Percentiles rank a stretch among this genome's conserved stretches.
phyloP scores from a whole-genome alignment of 768 basidiomycete species.

The Rhodocollybia butyracea region DNA sequence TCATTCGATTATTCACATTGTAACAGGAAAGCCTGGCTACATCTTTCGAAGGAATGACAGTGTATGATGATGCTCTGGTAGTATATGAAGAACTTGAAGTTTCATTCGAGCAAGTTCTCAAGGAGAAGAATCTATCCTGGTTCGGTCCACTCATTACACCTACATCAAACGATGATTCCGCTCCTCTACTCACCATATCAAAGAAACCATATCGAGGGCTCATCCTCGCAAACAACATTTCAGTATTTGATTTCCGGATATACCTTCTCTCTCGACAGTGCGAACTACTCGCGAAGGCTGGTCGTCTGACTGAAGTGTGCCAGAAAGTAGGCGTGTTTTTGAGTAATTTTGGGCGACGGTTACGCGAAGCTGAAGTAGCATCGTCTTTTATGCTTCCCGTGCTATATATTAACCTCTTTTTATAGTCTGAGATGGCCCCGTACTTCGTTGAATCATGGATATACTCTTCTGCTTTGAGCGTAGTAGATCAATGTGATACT shows the following conservation, averaged over 20 bases:
- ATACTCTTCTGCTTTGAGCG: slow-evolving; percentile 84
- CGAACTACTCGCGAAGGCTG: slow-evolving; percentile 64
- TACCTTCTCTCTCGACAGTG: slow-evolving; percentile 91
- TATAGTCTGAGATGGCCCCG: slow-evolving; percentile 51
- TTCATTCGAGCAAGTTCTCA: slow-evolving; percentile 69
- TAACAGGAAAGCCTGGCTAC: slow-evolving; percentile 87
- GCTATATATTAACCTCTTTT: slow-evolving; percentile 9
- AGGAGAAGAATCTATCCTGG: slow-evolving; percentile 87
- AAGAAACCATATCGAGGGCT: slow-evolving; percentile 89
- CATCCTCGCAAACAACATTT: slow-evolving; percentile 86
- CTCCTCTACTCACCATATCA: slow-evolving; percentile 70
- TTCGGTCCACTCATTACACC: slow-evolving; percentile 83
- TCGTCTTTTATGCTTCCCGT: slow-evolving; percentile 1
- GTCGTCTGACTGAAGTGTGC: slow-evolving; percentile 66
- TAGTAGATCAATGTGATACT: slow-evolving; percentile 72
- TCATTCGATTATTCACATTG: slow-evolving; percentile 13
- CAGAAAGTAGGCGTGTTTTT: slow-evolving; percentile 74
- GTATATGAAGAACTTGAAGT: slow-evolving; percentile 92
- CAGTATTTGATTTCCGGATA: slow-evolving; percentile 89
- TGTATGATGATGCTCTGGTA: slow-evolving; percentile 84
- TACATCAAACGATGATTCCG: slow-evolving; percentile 68
- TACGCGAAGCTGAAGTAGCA: slow-evolving; percentile 76
- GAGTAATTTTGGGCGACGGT: slow-evolving; percentile 65
- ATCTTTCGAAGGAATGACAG: slow-evolving; percentile 87
- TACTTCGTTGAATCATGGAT: slow-evolving; percentile 93